phyloP scores from a whole-genome alignment of 805 yeast species.

The Candida railenensis region DNA sequence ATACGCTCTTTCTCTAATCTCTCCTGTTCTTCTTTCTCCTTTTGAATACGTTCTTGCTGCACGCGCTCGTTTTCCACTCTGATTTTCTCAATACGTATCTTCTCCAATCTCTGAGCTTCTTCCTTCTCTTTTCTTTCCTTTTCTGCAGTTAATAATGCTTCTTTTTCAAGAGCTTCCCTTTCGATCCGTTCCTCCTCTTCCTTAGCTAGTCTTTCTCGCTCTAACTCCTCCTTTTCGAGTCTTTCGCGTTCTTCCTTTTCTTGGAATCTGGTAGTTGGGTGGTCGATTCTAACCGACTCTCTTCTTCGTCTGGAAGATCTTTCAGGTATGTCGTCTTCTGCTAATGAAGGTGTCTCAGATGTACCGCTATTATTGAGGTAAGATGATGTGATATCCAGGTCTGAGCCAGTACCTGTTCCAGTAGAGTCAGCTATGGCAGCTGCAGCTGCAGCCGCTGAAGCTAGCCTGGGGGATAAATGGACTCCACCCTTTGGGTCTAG shows the following conservation, averaged over 20 bases:
- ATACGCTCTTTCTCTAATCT: slow-evolving; percentile 13
- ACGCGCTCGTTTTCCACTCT: neutral
- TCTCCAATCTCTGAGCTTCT: neutral
- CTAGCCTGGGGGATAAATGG: neutral
- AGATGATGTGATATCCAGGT: neutral
- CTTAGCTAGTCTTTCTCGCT: slow-evolving; percentile 11
- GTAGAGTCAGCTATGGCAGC: neutral
- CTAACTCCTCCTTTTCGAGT: slow-evolving; percentile 22
- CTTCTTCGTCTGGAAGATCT: slow-evolving; percentile 21
- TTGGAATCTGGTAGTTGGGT: slow-evolving; percentile 4
- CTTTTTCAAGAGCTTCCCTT: neutral
- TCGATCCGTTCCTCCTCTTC: neutral
- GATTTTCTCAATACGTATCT: neutral
- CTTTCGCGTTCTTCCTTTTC: slow-evolving; percentile 1
- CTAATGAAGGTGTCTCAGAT: neutral
- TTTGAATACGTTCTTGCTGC: neutral
- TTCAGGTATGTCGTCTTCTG: slow-evolving; percentile 16
- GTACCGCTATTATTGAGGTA: neutral
- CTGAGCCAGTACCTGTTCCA: neutral
- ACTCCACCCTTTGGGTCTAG: slow-evolving; percentile 6
- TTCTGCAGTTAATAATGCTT: neutral
- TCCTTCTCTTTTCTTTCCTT: neutral
- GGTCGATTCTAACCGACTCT: slow-evolving; percentile 11
- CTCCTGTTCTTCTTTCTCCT: neutral
- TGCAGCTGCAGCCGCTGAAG: slow-evolving; percentile 2